These are phyloP conservation scores for Aegilops sharonensis DNA, from an alignment of 176 grass and related monocot genomes.

Conservation along the genomic window DNA sequence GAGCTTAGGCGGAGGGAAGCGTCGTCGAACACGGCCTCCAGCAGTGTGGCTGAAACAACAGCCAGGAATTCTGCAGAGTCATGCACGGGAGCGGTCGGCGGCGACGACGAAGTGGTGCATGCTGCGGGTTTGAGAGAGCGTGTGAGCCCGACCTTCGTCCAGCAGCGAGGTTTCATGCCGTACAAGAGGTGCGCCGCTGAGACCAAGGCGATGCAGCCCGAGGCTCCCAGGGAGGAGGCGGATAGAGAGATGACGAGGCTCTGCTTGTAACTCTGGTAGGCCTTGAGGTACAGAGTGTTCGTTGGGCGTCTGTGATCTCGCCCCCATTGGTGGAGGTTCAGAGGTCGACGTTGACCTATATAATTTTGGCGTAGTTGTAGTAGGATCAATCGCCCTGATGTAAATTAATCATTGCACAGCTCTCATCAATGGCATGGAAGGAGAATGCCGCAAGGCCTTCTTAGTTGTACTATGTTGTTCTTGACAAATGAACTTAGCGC, in stretches of 20 bases:
- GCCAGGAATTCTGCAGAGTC: slow-evolving; percentile 39
- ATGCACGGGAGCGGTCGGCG: background rate
- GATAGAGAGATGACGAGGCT: slow-evolving; percentile 67
- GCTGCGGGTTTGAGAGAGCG: slow-evolving; percentile 31
- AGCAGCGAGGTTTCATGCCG: slow-evolving; percentile 56
- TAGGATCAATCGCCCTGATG: slow-evolving; percentile 24
- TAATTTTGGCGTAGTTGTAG: background rate
- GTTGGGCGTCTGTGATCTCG: slow-evolving; percentile 10
- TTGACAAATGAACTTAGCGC: background rate
- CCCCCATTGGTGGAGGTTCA: background rate
- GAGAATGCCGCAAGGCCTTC: background rate
- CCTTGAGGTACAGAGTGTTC: background rate
- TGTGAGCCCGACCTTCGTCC: background rate
- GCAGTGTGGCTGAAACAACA: slow-evolving; percentile 20
- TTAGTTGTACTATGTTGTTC: background rate
- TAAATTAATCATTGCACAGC: slow-evolving; percentile 35
- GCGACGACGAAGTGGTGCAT: background rate
- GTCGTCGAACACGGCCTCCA: slow-evolving; percentile 45
- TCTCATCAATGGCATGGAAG: slow-evolving; percentile 7
- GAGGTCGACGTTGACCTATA: slow-evolving; percentile 23
- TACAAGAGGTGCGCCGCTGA: slow-evolving; percentile 49
- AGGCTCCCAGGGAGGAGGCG: slow-evolving; percentile 14
- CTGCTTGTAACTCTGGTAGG: slow-evolving; percentile 42
- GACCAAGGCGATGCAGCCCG: slow-evolving; percentile 19
- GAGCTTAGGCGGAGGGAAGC: slow-evolving; percentile 34